These are phyloP conservation scores for Gomphus bonarii DNA, from an alignment of 1,284 basidiomycete genomes.

Conservation along the genomic window DNA sequence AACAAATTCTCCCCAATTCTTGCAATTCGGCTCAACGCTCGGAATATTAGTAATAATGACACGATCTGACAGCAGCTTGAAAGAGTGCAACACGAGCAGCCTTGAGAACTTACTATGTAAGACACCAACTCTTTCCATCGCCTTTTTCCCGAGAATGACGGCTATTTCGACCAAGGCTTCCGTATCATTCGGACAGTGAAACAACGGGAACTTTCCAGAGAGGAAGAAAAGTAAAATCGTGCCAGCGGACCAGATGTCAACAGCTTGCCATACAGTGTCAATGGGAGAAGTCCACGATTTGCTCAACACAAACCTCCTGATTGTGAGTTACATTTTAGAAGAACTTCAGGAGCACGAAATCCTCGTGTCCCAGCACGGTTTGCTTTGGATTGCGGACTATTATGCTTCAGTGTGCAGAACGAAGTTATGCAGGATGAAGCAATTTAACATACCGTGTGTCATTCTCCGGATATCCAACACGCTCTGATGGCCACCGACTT, in stretches of 20 bases:
- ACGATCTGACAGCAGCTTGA: constrained; percentile 47
- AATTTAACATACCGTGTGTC: constrained; percentile 39
- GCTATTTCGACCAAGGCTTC: constrained; percentile 96
- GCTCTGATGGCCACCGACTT: constrained; percentile 44
- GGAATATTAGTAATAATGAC: constrained; percentile 82
- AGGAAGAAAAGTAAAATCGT: constrained; percentile 91
- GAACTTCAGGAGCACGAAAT: constrained; percentile 93
- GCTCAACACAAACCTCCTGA: constrained; percentile 59
- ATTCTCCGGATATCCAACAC: constrained; percentile 65
- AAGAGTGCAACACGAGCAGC: too few relatives aligned
- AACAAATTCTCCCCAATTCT: constrained; percentile 26
- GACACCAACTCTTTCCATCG: constrained; percentile 81
- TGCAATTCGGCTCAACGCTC: constrained; percentile 53
- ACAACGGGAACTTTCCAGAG: constrained; percentile 87
- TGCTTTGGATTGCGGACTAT: constrained; percentile 79
- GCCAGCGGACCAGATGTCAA: constrained; percentile 95
- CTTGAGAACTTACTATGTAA: constrained; percentile 67
- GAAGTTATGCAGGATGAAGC: constrained; percentile 10
- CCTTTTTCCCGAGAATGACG: constrained; percentile 72
- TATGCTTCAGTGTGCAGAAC: not conserved
- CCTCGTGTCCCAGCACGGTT: constrained; percentile 96
- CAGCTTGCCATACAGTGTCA: constrained; percentile 41
- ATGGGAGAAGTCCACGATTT: constrained; percentile 8
- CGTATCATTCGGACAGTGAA: constrained; percentile 90
- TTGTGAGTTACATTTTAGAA: constrained; percentile 93